Evolutionary conservation across 352 stramenopile genomes (phyloP).

Genomic region (Pythium biforme): DNA sequence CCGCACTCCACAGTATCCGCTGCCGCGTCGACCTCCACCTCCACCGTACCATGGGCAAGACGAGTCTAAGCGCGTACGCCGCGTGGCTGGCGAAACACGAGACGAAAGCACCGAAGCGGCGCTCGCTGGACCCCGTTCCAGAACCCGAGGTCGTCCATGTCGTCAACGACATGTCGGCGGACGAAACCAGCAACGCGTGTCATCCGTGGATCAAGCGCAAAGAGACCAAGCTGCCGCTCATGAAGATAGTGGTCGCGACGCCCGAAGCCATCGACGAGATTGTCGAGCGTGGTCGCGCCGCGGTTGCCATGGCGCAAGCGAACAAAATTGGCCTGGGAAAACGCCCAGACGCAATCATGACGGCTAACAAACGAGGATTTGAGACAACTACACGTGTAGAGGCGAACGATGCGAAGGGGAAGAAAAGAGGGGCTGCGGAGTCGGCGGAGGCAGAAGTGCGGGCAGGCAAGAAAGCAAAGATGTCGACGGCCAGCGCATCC

Average conservation of each 20-base stretch:
- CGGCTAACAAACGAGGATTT: not conserved
- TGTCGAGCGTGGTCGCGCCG: not conserved
- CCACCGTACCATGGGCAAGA: conserved; percentile 1
- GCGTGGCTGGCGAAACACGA: conserved; percentile 35
- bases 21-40: no score
- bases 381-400: not conserved
- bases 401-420: not conserved
- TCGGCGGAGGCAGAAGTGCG: not conserved
- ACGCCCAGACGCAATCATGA: not conserved
- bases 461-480: not conserved
- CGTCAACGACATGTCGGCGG: not conserved
- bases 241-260: conserved; percentile 9
- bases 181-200: conserved; percentile 4
- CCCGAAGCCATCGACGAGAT: conserved; percentile 15
- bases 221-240: conserved; percentile 19
- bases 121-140: not conserved
- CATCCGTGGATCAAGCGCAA: conserved; percentile 17
- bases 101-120: conserved; percentile 18
- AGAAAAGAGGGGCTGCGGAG: not conserved
- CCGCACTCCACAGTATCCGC: not conserved
- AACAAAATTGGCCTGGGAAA: conserved; percentile 2
- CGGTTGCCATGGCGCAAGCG: not conserved
- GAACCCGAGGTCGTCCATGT: not conserved
- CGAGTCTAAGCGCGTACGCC: conserved; percentile 33
- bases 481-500: not conserved